phyloP scores from a whole-genome alignment of 2,329 filamentous ascomycete genomes.

The Trichoderma oligosporum region DNA sequence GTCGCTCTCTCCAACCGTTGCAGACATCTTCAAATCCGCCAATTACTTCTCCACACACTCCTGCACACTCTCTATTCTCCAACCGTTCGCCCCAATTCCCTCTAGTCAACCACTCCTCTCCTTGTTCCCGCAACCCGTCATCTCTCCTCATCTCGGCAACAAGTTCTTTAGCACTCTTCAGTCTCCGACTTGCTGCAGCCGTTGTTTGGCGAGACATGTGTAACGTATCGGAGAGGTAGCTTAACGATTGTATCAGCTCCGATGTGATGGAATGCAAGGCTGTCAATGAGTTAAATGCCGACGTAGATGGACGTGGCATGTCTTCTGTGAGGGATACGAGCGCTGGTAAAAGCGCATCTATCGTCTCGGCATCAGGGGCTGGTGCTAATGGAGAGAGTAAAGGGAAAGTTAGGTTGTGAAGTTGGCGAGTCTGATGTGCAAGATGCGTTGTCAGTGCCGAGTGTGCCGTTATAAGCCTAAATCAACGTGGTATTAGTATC shows the following conservation, averaged over 20 bases:
- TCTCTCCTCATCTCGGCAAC: slow-evolving; percentile 82
- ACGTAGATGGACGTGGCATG: slow-evolving; percentile 62
- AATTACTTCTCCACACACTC: slow-evolving; percentile 81
- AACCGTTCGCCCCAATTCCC: slow-evolving; percentile 81
- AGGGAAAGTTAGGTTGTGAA: slow-evolving; percentile 69
- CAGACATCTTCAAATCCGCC: slow-evolving; percentile 90
- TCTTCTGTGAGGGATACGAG: slow-evolving; percentile 61
- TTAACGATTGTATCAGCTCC: slow-evolving; percentile 74
- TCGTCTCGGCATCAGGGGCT: slow-evolving; percentile 58
- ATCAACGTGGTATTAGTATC: background rate
- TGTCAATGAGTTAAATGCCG: slow-evolving; percentile 62
- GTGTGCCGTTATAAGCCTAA: slow-evolving; percentile 70
- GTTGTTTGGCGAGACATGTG: slow-evolving; percentile 93
- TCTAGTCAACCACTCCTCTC: slow-evolving; percentile 72
- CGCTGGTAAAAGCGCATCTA: slow-evolving; percentile 66
- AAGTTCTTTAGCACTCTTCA: slow-evolving; percentile 79
- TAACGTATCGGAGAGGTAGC: slow-evolving; percentile 82
- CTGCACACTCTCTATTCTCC: slow-evolving; percentile 72
- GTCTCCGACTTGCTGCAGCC: slow-evolving; percentile 70
- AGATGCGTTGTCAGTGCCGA: slow-evolving; percentile 71
- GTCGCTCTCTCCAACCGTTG: slow-evolving; percentile 73
- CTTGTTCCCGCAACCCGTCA: slow-evolving; percentile 76
- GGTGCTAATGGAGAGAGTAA: slow-evolving; percentile 66
- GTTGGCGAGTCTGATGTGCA: slow-evolving; percentile 67
- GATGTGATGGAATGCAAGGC: slow-evolving; percentile 66